These are phyloP conservation scores for Castanopsis chinensis DNA, from an alignment of 306 rosid genomes.

Conservation along the genomic window DNA sequence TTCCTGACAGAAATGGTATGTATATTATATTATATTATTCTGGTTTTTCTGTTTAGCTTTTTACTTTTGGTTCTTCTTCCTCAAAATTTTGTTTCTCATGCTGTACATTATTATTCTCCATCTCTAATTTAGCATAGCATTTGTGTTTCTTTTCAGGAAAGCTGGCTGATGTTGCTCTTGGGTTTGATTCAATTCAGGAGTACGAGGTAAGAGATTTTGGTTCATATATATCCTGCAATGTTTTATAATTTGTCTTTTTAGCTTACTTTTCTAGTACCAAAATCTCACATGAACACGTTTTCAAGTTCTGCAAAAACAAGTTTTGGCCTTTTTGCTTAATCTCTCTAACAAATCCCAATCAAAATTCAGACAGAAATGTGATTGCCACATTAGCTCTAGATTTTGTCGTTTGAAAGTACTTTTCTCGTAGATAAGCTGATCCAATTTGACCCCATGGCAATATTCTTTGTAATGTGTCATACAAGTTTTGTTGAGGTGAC, in stretches of 20 bases:
- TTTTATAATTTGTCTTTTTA: neutral
- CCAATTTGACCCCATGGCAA: neutral
- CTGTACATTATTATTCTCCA: neutral
- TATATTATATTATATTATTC: neutral
- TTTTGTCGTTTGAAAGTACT: neutral
- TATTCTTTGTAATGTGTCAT: too few species aligned
- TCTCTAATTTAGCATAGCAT: neutral
- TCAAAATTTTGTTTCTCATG: neutral
- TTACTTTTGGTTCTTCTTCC: neutral
- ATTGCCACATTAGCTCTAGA: slow-evolving; percentile 14
- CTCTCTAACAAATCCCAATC: neutral
- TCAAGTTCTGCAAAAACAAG: neutral
- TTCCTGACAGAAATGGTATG: slow-evolving; percentile 59
- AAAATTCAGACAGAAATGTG: slow-evolving; percentile 8
- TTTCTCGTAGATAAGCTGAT: neutral
- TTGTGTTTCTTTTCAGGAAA: slow-evolving; percentile 48
- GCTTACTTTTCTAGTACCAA: neutral
- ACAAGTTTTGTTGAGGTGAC: neutral
- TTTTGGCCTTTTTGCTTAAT: neutral
- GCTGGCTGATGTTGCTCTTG: slow-evolving; percentile 73
- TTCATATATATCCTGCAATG: neutral
- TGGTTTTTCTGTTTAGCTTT: neutral
- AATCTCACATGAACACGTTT: neutral
- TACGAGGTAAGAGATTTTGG: slow-evolving; percentile 42
- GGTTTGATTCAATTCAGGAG: slow-evolving; percentile 62